phyloP scores from a whole-genome alignment of 106 monocot genomes.

The Iris macrosiphon region DNA sequence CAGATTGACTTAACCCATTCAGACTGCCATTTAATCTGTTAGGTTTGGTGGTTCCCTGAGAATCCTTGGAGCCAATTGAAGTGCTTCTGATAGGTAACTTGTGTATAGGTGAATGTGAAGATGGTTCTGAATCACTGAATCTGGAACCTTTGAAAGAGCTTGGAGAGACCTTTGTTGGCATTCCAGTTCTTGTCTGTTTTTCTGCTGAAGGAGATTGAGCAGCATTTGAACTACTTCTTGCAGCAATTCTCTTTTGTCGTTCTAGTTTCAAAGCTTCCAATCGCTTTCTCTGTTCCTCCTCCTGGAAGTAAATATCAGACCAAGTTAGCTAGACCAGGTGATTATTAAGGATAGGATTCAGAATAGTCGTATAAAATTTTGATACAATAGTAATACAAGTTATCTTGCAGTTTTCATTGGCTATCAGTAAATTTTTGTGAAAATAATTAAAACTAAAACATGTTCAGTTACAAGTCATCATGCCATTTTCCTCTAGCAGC shows the following conservation, averaged over 20 bases:
- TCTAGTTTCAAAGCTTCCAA: slow-evolving; percentile 88
- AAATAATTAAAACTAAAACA: too few species aligned
- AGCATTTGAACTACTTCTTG: slow-evolving; percentile 46
- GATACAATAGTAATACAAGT: too few species aligned
- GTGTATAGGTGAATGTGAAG: slow-evolving; percentile 33
- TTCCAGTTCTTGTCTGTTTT: slow-evolving; percentile 21
- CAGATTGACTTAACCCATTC: slow-evolving; percentile 31
- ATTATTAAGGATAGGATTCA: too few species aligned
- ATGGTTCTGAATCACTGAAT: slow-evolving; percentile 56
- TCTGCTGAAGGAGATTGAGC: slow-evolving; percentile 24
- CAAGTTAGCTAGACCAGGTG: background rate
- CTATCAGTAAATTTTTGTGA: too few species aligned
- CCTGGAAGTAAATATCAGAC: slow-evolving; percentile 41
- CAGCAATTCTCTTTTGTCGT: slow-evolving; percentile 84
- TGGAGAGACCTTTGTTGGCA: slow-evolving; percentile 31
- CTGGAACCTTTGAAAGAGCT: slow-evolving; percentile 42
- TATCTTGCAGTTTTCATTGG: too few species aligned
- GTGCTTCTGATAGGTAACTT: slow-evolving; percentile 24
- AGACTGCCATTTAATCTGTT: background rate
- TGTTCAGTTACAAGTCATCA: too few species aligned
- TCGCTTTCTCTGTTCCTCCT: slow-evolving; percentile 55
- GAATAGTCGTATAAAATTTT: too few species aligned
- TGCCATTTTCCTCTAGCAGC: too few species aligned
- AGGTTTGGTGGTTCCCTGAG: slow-evolving; percentile 25
- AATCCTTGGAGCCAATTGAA: slow-evolving; percentile 23